phyloP scores from a whole-genome alignment of 2,329 filamentous ascomycete species.

The Chaetomiaceae sp. region DNA sequence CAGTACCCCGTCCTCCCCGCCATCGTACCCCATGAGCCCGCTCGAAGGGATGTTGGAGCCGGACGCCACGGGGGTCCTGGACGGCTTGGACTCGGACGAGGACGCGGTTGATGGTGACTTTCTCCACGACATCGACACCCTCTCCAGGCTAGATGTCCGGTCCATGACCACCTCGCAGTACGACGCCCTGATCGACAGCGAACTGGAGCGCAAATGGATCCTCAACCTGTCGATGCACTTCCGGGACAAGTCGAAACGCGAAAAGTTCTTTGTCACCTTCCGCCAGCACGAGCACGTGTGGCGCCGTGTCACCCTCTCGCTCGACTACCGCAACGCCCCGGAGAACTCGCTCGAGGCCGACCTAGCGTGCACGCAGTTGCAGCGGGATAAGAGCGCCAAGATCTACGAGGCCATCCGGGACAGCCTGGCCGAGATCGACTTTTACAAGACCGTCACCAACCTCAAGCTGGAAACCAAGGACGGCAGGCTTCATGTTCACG shows the following conservation, averaged over 20 bases:
- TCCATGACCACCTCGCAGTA: conserved; percentile 52
- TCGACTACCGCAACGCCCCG: conserved; percentile 81
- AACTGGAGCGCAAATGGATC: conserved; percentile 88
- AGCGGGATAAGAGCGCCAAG: conserved; percentile 85
- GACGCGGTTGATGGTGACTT: not conserved
- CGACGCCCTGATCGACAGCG: conserved; percentile 65
- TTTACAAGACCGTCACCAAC: conserved; percentile 94
- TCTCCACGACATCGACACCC: conserved; percentile 24
- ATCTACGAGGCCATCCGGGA: conserved; percentile 95
- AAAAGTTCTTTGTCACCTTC: conserved; percentile 98
- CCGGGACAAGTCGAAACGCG: conserved; percentile 81
- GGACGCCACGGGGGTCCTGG: conserved; percentile 21
- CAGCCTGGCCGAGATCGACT: conserved; percentile 87
- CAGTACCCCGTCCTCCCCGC: conserved; percentile 24
- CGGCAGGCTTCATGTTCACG: conserved; percentile 86
- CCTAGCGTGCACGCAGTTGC: conserved; percentile 69
- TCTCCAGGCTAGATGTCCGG: conserved; percentile 38
- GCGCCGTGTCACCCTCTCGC: conserved; percentile 85
- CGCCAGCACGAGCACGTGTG: conserved; percentile 73
- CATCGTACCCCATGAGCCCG: conserved; percentile 31
- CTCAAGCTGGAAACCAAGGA: conserved; percentile 87
- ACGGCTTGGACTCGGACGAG: conserved; percentile 6
- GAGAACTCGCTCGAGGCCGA: conserved; percentile 82
- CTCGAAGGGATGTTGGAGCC: conserved; percentile 29
- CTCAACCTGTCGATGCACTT: conserved; percentile 96